Percentiles rank a stretch among this genome's conserved stretches.
Conservation (phyloP, 352 stramenopile species). For the Phytophthora pluvialis region DNA sequence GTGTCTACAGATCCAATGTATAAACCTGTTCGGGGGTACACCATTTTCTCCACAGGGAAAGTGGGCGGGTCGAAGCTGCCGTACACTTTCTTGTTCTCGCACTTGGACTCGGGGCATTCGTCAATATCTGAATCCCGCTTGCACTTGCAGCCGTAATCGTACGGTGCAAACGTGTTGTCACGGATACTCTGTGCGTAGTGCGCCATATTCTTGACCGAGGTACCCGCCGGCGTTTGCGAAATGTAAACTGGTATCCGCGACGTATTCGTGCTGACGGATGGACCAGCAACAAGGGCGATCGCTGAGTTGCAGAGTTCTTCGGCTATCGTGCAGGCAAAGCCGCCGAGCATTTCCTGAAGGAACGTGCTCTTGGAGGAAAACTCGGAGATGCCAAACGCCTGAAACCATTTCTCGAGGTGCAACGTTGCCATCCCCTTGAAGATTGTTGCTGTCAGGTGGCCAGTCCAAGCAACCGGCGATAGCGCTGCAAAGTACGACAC, state of each 20-base stretch:
- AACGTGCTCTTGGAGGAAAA: constrained; percentile 43
- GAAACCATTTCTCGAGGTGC: constrained; percentile 43
- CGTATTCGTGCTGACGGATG: constrained; percentile 51
- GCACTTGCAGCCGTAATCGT: constrained; percentile 61
- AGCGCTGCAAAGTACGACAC: constrained; percentile 61
- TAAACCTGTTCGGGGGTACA: constrained; percentile 47
- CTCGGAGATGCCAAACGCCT: constrained; percentile 44
- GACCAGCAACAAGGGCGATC: constrained; percentile 44
- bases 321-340: constrained; percentile 44
- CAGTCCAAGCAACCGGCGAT: constrained; percentile 48
- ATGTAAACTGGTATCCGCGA: constrained; percentile 59
- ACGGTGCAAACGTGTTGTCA: constrained; percentile 49
- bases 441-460: constrained; percentile 36
- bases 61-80: constrained; percentile 46
- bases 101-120: constrained; percentile 37
- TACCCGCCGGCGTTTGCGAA: constrained; percentile 56
- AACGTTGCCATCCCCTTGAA: constrained; percentile 40
- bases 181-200: constrained; percentile 61
- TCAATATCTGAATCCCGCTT: constrained; percentile 24
- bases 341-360: constrained; percentile 38
- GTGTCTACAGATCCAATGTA: constrained; percentile 49
- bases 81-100: constrained; percentile 55
- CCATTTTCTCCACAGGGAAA: constrained; percentile 30
- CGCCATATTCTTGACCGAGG: constrained; percentile 61
- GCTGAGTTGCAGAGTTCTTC: constrained; percentile 41